Conservation (phyloP, 441 rosid species). For the Erodium moschatum region DNA sequence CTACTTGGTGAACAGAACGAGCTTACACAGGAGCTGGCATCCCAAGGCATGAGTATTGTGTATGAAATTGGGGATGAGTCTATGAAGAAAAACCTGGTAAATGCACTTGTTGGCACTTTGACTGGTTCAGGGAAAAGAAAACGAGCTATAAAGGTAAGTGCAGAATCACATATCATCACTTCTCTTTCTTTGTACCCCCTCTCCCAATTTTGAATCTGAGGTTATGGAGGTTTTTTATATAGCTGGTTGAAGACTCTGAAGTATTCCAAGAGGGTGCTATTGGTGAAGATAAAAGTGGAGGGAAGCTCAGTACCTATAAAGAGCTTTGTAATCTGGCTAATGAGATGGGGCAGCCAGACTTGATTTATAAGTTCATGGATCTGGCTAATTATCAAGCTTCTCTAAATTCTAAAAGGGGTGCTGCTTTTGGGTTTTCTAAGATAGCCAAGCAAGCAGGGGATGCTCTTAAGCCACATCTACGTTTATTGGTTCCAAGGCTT, state of each 20-base stretch:
- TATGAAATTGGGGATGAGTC: conserved; percentile 90
- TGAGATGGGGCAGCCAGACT: conserved; percentile 99
- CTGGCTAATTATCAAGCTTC: conserved; percentile 94
- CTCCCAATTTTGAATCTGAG: conserved; percentile 21
- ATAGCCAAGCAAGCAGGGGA: conserved; percentile 99
- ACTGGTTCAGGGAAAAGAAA: conserved; percentile 96
- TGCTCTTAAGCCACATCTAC: conserved; percentile 87
- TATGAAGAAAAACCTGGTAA: conserved; percentile 82
- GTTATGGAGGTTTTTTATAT: conserved; percentile 19
- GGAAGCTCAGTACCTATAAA: conserved; percentile 91
- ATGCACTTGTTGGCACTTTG: conserved; percentile 76
- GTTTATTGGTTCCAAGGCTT: conserved; percentile 73
- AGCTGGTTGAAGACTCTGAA: conserved; percentile 90
- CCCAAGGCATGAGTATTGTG: conserved; percentile 98
- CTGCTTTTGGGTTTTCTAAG: conserved; percentile 97
- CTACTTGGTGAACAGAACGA: conserved; percentile 92
- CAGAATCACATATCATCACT: conserved; percentile 15
- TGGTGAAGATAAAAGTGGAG: conserved; percentile 81
- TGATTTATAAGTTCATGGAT: conserved; percentile 95
- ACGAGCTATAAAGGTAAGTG: conserved; percentile 81
- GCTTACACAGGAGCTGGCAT: conserved; percentile 94
- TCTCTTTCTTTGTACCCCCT: conserved; percentile 15
- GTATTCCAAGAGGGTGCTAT: conserved; percentile 92
- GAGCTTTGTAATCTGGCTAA: conserved; percentile 92
- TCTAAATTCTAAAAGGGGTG: conserved; percentile 87